Percentiles rank a stretch among this genome's conserved stretches.
Evolutionary conservation across 345 rosid species (phyloP).

Genomic region (Eucalyptus melliodora): DNA sequence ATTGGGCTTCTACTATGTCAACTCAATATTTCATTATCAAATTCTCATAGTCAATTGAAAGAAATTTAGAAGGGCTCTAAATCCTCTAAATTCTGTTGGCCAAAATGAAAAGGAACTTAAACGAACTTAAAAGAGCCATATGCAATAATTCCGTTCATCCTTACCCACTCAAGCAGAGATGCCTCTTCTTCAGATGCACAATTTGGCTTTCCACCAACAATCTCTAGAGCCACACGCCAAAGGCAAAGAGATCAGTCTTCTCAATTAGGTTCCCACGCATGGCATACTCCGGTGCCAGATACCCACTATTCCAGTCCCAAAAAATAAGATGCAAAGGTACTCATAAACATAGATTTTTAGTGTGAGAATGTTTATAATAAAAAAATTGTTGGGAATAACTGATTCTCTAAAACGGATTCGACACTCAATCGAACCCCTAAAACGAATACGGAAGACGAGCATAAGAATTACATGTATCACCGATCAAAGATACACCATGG

Average conservation of each 20-base stretch:
- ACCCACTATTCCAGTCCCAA: slow-evolving; percentile 16
- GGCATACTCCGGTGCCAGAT: slow-evolving; percentile 66
- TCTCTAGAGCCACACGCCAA: slow-evolving; percentile 51
- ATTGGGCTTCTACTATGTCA: not conserved
- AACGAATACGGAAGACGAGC: too few species aligned
- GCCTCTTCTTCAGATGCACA: slow-evolving; percentile 27
- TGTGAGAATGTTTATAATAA: not conserved
- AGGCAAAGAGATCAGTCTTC: slow-evolving; percentile 58
- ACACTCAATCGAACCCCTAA: too few species aligned
- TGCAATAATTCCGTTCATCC: not conserved
- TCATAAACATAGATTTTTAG: not conserved
- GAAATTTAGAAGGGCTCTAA: not conserved
- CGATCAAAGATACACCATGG: too few species aligned
- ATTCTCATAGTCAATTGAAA: not conserved
- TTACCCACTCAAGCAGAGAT: slow-evolving; percentile 69
- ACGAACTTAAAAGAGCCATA: not conserved
- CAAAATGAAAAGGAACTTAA: not conserved
- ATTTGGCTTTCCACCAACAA: slow-evolving; percentile 60
- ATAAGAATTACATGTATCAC: too few species aligned
- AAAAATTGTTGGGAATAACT: too few species aligned
- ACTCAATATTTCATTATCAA: not conserved
- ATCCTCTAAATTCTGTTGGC: too few species aligned
- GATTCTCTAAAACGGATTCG: too few species aligned
- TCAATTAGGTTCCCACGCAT: slow-evolving; percentile 67
- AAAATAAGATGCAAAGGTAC: not conserved